Evolutionary conservation across 1,284 basidiomycete genomes (phyloP).

Genomic region (Papiliotrema flavescens): DNA sequence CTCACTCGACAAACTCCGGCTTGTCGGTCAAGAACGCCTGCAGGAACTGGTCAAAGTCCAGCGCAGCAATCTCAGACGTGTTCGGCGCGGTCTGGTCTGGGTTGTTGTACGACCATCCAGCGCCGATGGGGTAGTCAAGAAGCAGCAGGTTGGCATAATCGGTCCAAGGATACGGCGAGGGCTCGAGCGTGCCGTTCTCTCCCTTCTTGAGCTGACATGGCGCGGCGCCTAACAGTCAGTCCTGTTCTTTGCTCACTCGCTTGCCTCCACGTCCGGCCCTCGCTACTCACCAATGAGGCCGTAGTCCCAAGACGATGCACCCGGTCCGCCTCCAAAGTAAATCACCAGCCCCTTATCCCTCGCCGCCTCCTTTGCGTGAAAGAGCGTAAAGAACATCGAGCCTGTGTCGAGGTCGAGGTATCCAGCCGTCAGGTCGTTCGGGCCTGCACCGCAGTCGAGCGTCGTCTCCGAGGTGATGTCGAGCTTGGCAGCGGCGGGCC

Average conservation of each 20-base stretch:
- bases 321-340: constrained; percentile 16
- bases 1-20: background rate
- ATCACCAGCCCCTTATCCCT: constrained; percentile 11
- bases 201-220: constrained; percentile 14
- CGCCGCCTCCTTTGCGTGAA: constrained; percentile 4
- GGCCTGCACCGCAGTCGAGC: constrained; percentile 7
- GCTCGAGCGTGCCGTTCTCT: constrained; percentile 2
- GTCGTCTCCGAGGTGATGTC: constrained; percentile 4
- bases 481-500: background rate
- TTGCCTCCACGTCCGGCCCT: too few species aligned
- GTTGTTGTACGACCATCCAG: constrained; percentile 13
- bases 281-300: constrained; percentile 16
- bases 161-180: constrained; percentile 15
- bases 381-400: constrained; percentile 13
- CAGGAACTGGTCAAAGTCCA: constrained; percentile 14
- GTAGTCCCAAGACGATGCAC: constrained; percentile 13
- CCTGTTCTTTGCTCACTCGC: background rate
- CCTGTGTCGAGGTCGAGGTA: constrained; percentile 11
- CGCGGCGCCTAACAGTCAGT: constrained; percentile 7
- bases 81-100: constrained; percentile 3
- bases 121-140: constrained; percentile 10
- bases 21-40: constrained; percentile 5
- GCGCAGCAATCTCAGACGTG: constrained; percentile 7
- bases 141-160: constrained; percentile 12
- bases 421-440: constrained; percentile 8